These are phyloP conservation scores for Cladosporium sp. DNA, from an alignment of 2,329 filamentous ascomycete species.

Conservation along the genomic window DNA sequence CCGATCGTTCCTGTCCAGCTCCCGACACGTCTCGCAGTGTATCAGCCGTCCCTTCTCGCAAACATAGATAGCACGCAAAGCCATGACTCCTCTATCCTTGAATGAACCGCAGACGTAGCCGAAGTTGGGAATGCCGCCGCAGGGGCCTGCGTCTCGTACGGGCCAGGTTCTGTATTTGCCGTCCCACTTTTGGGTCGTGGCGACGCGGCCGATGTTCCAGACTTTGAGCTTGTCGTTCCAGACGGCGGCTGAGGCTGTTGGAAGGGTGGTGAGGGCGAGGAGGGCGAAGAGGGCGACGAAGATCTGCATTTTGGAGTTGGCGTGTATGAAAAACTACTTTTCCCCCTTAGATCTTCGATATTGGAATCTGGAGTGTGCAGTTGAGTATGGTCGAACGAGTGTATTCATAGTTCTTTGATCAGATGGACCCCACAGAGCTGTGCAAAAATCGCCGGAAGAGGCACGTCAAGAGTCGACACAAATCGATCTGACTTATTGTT, in stretches of 20 bases:
- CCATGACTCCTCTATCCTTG: not conserved
- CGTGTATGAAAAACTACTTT: too few relatives aligned
- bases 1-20: not conserved
- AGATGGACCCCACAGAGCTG: not conserved
- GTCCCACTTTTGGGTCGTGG: not conserved
- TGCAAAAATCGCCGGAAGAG: not conserved
- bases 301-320: not conserved
- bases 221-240: slow-evolving; percentile 2
- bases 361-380: too few relatives aligned
- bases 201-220: slow-evolving; percentile 8
- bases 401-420: not conserved
- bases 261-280: not conserved
- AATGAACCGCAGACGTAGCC: not conserved
- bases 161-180: not conserved
- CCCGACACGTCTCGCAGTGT: not conserved
- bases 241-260: not conserved
- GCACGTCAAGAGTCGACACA: too few relatives aligned
- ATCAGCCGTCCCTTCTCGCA: not conserved
- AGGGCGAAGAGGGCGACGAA: not conserved
- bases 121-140: not conserved
- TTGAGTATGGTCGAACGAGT: too few relatives aligned
- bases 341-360: too few relatives aligned
- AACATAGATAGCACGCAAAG: slow-evolving; percentile 1
- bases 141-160: not conserved
- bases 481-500: not conserved